Conservation (phyloP, 148 eudicot species). For the Chenopodium quinoa region DNA sequence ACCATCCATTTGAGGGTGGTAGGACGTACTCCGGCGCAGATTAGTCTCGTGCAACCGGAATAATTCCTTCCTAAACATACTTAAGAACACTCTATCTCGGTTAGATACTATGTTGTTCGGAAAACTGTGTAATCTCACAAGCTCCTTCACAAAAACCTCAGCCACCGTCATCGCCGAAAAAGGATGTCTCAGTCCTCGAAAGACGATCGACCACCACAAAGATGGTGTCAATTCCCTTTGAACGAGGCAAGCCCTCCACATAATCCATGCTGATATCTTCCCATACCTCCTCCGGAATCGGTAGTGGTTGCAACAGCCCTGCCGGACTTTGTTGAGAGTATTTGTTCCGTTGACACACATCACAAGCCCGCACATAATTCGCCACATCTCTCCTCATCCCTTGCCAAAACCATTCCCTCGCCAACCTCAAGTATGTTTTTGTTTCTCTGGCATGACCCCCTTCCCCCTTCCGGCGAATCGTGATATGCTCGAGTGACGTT, state of each 20-base stretch:
- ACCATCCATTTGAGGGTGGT: too few species aligned
- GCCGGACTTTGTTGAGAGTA: too few species aligned
- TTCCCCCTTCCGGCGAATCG: background rate
- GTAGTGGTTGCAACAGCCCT: background rate
- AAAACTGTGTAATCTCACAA: too few species aligned
- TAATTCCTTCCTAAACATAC: too few species aligned
- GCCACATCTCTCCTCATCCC: background rate
- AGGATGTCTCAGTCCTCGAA: background rate
- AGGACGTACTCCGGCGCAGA: too few species aligned
- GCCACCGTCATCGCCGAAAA: background rate
- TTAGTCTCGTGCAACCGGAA: too few species aligned
- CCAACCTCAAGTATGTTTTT: background rate
- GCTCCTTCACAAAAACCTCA: too few species aligned
- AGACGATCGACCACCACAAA: background rate
- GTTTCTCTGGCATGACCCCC: background rate
- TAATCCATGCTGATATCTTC: background rate
- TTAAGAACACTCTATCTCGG: too few species aligned
- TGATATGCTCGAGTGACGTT: background rate
- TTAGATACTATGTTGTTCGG: too few species aligned
- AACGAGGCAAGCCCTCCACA: background rate
- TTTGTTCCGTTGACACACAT: too few species aligned
- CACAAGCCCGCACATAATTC: background rate
- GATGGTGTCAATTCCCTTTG: background rate
- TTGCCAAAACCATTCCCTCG: background rate
- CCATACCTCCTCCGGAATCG: background rate